Base-by-base conservation (phyloP, 2,329 filamentous ascomycete genomes). In the Mycosphaerella sp. region DNA sequence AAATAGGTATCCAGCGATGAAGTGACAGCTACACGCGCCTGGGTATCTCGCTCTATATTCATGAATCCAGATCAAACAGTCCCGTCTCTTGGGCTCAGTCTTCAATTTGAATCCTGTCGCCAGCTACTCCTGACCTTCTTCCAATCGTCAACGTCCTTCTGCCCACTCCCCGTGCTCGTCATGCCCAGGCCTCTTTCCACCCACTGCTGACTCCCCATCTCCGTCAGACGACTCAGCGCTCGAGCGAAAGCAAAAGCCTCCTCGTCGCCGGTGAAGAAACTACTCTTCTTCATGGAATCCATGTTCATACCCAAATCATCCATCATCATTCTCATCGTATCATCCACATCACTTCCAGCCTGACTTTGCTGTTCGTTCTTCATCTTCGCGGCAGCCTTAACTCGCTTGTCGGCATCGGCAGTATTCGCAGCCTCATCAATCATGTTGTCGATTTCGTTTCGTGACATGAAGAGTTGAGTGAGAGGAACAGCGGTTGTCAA, bases 171-270 rank as follows among this genome's bases (percentile, higher is more conserved):
- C 10, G 84, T 84, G 55, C 70, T 73, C 70, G 87, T 83, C 49
- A 87, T 65, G 0, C 84, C 74, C 67, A 83, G 56, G 0, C 81
- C 90, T 12, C 89, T 72, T 71, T 97, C 91, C 2, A 97, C 87
- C 93, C 93, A 98, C 68, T 96, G 86, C 68, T 83, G 81, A 67
- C 88, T 93, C 16, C 89, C 88, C 93, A 98, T 98, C 71, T 97
- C 89, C 49, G 77, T 85, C 55, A 98, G 72, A 50, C 93, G 76
- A 48, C 85, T 90, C 60, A 97, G 69, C 1, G 93, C 93, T 48
- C 93, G 76, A 18, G 89, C 89, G 74, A 98, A 98, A 0, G 93
- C 93, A 73, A 98, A 98, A 0, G 89, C 81, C 71, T 98, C 93
- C 73, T 98, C 93, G 52, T 96, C 93, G 36, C 93, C 93, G 1